Conservation (phyloP, 306 rosid species). For the Vigna radiata region DNA sequence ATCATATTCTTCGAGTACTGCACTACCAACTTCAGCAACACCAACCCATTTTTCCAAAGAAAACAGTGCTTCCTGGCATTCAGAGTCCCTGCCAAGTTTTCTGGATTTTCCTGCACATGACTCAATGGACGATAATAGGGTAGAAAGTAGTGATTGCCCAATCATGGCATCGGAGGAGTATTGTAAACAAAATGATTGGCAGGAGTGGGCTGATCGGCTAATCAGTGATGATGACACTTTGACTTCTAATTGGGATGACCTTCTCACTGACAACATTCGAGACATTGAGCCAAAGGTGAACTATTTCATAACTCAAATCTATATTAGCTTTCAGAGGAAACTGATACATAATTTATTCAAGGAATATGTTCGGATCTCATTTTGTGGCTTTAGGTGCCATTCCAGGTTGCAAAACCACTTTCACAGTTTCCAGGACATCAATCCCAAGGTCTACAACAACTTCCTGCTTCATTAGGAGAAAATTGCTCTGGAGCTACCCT, state of each 20-base stretch:
- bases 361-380: slow-evolving; percentile 35
- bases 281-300: slow-evolving; percentile 79
- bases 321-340: slow-evolving; percentile 40
- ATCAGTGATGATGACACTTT: slow-evolving; percentile 73
- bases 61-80: slow-evolving; percentile 64
- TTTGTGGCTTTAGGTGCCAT: slow-evolving; percentile 64
- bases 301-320: slow-evolving; percentile 32
- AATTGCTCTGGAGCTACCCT: slow-evolving; percentile 53
- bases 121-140: slow-evolving; percentile 57
- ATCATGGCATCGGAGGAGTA: slow-evolving; percentile 67
- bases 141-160: slow-evolving; percentile 64
- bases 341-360: slow-evolving; percentile 31
- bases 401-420: slow-evolving; percentile 61
- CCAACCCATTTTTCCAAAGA: slow-evolving; percentile 56
- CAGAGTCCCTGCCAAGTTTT: slow-evolving; percentile 69
- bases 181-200: slow-evolving; percentile 71
- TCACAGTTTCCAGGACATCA: slow-evolving; percentile 55
- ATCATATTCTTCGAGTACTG: slow-evolving; percentile 58
- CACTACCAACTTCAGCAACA: slow-evolving; percentile 51
- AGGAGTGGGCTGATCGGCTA: slow-evolving; percentile 82
- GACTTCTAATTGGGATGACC: slow-evolving; percentile 73
- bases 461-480: slow-evolving; percentile 61
- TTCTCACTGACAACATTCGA: slow-evolving; percentile 63
- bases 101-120: slow-evolving; percentile 71
- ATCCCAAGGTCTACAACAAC: slow-evolving; percentile 64